Conservation (phyloP, 257 asterid species). For the Nicotiana sylvestris region DNA sequence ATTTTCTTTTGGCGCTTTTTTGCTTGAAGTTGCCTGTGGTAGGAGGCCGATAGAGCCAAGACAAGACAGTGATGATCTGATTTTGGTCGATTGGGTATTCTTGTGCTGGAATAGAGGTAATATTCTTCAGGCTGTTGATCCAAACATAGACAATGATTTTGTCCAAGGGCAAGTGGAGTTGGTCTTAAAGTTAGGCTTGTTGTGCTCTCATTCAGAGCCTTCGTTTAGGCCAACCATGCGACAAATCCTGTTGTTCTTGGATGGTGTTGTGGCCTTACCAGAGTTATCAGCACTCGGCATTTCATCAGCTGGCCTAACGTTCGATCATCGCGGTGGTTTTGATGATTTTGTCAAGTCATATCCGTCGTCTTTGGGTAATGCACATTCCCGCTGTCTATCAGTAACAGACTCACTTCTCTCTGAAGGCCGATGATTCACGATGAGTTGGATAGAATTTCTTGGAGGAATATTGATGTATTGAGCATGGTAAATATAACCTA, state of each 20-base stretch:
- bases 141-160: slow-evolving; percentile 30
- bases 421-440: not conserved
- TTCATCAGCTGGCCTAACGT: slow-evolving; percentile 19
- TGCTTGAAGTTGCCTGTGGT: slow-evolving; percentile 67
- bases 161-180: slow-evolving; percentile 37
- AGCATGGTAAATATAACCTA: not conserved
- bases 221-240: slow-evolving; percentile 46
- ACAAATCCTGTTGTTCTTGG: slow-evolving; percentile 38
- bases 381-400: slow-evolving; percentile 23
- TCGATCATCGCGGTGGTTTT: slow-evolving; percentile 25
- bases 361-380: slow-evolving; percentile 20
- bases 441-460: not conserved
- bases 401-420: slow-evolving; percentile 27
- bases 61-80: slow-evolving; percentile 18
- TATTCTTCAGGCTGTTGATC: slow-evolving; percentile 44
- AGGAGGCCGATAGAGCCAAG: slow-evolving; percentile 54
- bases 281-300: slow-evolving; percentile 30
- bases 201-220: slow-evolving; percentile 46
- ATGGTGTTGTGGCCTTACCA: slow-evolving; percentile 40
- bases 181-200: slow-evolving; percentile 49
- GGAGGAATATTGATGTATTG: not conserved
- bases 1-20: slow-evolving; percentile 57
- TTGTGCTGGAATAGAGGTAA: slow-evolving; percentile 38
- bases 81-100: slow-evolving; percentile 53
- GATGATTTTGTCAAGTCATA: slow-evolving; percentile 33